Conservation (phyloP, 257 asterid genomes). For the Solanum habrochaites region DNA sequence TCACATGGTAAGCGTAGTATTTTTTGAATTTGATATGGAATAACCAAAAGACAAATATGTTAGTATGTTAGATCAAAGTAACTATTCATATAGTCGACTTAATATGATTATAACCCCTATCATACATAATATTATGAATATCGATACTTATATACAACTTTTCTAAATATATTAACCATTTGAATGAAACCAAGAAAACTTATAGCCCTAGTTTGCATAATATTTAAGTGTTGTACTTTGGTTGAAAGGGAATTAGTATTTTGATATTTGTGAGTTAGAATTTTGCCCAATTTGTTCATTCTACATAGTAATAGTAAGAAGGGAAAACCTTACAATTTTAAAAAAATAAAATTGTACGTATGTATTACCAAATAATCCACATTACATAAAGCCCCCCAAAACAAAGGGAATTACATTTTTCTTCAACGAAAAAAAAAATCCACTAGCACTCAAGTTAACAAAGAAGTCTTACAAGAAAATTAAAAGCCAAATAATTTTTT, state of each 20-base stretch:
- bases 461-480: neutral
- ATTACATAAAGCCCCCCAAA: neutral
- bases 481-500: neutral
- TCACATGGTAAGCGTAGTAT: neutral
- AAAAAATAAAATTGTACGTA: neutral
- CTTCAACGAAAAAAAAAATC: neutral
- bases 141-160: neutral
- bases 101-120: neutral
- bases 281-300: neutral
- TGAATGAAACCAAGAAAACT: neutral
- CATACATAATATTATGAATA: neutral
- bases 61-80: neutral
- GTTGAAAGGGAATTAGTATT: neutral
- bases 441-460: neutral
- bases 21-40: neutral
- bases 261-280: neutral
- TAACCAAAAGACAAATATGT: neutral
- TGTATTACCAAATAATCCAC: neutral
- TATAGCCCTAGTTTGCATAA: neutral
- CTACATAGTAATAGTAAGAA: neutral
- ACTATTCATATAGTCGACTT: neutral
- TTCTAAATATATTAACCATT: neutral
- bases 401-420: neutral
- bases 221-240: neutral
- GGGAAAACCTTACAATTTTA: neutral